A percentile compares a stretch with the other conserved stretches of the same genome.
These are phyloP conservation scores for Dalbergia oliveri DNA, from an alignment of 306 rosid genomes.

Conservation along the genomic window DNA sequence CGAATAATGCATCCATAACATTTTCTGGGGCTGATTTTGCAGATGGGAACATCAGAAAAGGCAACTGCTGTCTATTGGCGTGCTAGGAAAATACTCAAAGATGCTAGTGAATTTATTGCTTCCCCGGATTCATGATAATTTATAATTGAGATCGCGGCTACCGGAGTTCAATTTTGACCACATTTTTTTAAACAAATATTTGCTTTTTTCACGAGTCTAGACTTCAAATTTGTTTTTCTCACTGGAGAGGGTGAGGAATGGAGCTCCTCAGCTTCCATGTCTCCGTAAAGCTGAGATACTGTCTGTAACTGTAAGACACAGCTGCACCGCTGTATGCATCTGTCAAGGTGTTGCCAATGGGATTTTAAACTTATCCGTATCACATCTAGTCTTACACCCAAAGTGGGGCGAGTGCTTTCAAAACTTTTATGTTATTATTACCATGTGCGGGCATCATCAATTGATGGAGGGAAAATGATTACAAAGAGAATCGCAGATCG, in stretches of 20 bases:
- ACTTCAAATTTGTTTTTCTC: slow-evolving; percentile 14
- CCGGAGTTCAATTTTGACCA: slow-evolving; percentile 61
- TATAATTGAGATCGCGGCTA: slow-evolving; percentile 16
- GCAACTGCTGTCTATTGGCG: slow-evolving; percentile 78
- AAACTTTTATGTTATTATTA: not conserved
- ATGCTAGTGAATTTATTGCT: slow-evolving; percentile 58
- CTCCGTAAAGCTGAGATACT: slow-evolving; percentile 4
- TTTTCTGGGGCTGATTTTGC: slow-evolving; percentile 47
- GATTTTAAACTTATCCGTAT: slow-evolving; percentile 8
- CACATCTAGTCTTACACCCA: not conserved
- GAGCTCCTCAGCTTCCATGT: not conserved
- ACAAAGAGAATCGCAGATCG: not conserved
- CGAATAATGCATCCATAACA: slow-evolving; percentile 3
- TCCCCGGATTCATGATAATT: slow-evolving; percentile 51
- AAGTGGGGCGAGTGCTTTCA: slow-evolving; percentile 2
- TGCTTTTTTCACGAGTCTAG: not conserved
- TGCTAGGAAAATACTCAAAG: slow-evolving; percentile 74
- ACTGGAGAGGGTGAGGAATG: not conserved
- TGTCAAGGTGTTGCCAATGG: slow-evolving; percentile 7
- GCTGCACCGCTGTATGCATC: not conserved
- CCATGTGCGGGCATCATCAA: not conserved
- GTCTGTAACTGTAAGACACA: slow-evolving; percentile 7
- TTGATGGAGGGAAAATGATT: slow-evolving; percentile 18
- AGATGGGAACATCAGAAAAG: slow-evolving; percentile 88
- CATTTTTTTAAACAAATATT: not conserved